Conservation (phyloP, 2,329 filamentous ascomycete species). For the Ceratocystis smalleyi region DNA sequence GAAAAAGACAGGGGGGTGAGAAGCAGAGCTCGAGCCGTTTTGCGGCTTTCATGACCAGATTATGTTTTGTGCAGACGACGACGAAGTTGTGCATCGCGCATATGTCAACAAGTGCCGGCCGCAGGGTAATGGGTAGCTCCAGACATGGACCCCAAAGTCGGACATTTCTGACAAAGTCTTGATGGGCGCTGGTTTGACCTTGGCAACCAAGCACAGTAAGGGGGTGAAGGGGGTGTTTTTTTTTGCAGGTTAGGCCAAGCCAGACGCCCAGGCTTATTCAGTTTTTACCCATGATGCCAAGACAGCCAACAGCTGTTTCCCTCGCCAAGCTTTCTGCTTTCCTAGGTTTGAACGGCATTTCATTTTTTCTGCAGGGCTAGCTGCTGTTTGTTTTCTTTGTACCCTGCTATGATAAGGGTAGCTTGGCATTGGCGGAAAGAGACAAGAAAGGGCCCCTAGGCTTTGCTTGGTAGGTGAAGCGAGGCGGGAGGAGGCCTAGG, state of each 20-base stretch:
- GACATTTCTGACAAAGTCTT: too few species aligned
- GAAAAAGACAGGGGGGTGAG: background rate
- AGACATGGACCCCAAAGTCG: background rate
- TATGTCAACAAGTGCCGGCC: constrained; percentile 1
- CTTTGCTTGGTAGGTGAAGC: too few species aligned
- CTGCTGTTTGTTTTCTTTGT: background rate
- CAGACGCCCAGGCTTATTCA: background rate
- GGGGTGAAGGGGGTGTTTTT: background rate
- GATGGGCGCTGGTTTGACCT: background rate
- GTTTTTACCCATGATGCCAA: background rate
- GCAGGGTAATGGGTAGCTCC: background rate
- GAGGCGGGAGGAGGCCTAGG: background rate
- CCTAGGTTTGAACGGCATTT: background rate
- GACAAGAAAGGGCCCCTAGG: background rate
- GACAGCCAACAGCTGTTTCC: background rate
- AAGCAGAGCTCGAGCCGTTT: background rate
- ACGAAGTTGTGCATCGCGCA: background rate
- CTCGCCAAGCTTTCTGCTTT: background rate
- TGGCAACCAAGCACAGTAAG: background rate
- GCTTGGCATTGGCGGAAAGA: background rate
- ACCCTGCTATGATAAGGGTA: background rate
- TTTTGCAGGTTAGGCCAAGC: background rate
- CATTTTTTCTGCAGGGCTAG: background rate
- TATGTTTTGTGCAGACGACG: background rate
- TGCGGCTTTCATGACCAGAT: background rate